Evolutionary conservation across 306 rosid species (phyloP).

Genomic region (barrel medic (Medicago truncatula)): DNA sequence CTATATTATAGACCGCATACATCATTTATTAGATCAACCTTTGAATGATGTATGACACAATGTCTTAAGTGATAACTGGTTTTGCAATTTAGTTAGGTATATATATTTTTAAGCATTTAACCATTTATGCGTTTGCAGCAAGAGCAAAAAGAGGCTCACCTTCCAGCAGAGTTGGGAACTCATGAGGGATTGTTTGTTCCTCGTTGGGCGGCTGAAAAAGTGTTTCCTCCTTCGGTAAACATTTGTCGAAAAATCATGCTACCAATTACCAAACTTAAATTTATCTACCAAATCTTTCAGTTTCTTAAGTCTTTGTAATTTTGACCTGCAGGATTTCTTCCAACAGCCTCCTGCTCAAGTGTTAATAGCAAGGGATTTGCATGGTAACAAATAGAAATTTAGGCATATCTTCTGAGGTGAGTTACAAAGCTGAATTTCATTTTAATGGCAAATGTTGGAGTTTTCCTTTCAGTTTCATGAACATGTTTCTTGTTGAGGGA

Average conservation of each 20-base stretch:
- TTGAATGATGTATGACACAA: constrained; percentile 68
- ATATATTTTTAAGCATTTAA: constrained; percentile 37
- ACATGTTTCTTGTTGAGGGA: constrained; percentile 5
- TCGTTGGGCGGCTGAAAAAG: constrained; percentile 99
- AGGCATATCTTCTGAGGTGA: constrained; percentile 97
- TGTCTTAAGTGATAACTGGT: constrained; percentile 21
- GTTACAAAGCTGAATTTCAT: constrained; percentile 39
- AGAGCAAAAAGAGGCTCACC: constrained; percentile 95
- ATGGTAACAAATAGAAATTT: constrained; percentile 97
- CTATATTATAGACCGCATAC: too few species aligned
- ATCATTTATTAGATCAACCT: too few species aligned
- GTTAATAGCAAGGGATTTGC: constrained; percentile 93
- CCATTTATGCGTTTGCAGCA: constrained; percentile 56
- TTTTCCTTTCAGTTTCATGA: neutral
- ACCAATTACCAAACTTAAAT: neutral
- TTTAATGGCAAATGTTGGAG: constrained; percentile 5
- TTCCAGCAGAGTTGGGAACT: constrained; percentile 84
- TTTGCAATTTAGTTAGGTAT: constrained; percentile 18
- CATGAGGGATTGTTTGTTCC: constrained; percentile 99
- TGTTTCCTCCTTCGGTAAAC: constrained; percentile 91
- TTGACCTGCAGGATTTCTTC: constrained; percentile 74
- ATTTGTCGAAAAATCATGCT: constrained; percentile 28
- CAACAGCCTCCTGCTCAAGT: constrained; percentile 98
- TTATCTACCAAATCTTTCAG: neutral
- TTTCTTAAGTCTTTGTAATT: constrained; percentile 20